Conservation (phyloP, 208 protist species). For the Polymyxa betae region DNA sequence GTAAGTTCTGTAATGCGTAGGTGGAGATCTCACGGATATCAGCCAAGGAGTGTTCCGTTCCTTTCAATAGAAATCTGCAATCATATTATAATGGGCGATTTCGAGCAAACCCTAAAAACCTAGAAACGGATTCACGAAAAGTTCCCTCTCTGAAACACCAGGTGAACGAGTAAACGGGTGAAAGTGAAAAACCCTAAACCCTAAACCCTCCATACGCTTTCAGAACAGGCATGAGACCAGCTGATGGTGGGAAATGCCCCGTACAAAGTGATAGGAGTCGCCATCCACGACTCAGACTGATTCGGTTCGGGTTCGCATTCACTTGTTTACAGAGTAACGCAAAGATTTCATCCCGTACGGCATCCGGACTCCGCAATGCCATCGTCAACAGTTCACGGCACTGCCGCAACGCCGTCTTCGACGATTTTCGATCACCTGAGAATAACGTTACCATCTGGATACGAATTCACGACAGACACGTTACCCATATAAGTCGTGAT, state of each 20-base stretch:
- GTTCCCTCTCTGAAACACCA: neutral
- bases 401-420: neutral
- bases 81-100: neutral
- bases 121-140: neutral
- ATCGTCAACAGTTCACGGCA: neutral
- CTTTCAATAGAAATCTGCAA: neutral
- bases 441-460: too few species aligned
- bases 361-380: neutral
- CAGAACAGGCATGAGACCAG: neutral
- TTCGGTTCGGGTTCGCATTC: neutral
- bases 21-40: neutral
- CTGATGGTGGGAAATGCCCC: conserved; percentile 26
- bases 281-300: neutral
- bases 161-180: neutral
- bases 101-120: neutral
- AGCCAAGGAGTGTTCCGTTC: neutral
- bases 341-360: conserved; percentile 42
- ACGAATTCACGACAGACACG: too few species aligned
- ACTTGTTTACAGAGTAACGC: neutral
- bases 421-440: neutral
- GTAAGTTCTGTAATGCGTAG: neutral
- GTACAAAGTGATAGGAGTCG: conserved; percentile 9
- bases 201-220: neutral
- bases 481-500: conserved; percentile 36
- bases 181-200: neutral